phyloP scores from a whole-genome alignment of 305 asterid species.

The Solanum chacoense region DNA sequence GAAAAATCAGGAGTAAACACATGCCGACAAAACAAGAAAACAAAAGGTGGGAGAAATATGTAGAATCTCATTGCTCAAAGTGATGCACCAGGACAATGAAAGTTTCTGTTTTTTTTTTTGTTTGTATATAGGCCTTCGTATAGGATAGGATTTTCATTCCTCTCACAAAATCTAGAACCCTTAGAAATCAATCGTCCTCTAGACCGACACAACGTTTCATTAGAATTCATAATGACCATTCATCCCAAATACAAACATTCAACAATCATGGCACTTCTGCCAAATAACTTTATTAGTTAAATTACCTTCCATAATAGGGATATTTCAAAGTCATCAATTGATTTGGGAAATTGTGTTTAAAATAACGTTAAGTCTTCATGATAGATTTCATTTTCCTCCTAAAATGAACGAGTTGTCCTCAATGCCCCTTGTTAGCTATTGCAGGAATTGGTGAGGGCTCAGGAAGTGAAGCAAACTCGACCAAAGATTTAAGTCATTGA shows the following conservation, averaged over 20 bases:
- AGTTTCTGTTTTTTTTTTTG: too few species aligned
- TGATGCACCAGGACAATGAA: background rate
- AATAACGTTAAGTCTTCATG: background rate
- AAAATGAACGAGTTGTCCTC: background rate
- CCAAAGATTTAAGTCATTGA: background rate
- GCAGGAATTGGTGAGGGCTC: background rate
- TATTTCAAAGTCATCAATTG: background rate
- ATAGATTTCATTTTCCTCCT: background rate
- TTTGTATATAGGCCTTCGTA: background rate
- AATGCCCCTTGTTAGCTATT: background rate
- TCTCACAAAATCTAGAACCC: background rate
- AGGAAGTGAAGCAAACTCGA: background rate
- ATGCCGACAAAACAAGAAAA: background rate
- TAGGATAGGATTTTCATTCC: background rate
- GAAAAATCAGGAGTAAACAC: background rate
- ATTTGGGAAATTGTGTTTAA: background rate
- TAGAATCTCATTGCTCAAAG: background rate
- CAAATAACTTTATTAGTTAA: background rate
- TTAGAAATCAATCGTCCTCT: background rate
- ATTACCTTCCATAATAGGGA: background rate
- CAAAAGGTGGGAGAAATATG: background rate
- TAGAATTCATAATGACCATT: background rate
- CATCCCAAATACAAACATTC: background rate
- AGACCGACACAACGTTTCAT: background rate
- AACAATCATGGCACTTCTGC: background rate